These are phyloP conservation scores for Chlorella vulgaris DNA, from an alignment of 139 green algal genomes.

Conservation along the genomic window DNA sequence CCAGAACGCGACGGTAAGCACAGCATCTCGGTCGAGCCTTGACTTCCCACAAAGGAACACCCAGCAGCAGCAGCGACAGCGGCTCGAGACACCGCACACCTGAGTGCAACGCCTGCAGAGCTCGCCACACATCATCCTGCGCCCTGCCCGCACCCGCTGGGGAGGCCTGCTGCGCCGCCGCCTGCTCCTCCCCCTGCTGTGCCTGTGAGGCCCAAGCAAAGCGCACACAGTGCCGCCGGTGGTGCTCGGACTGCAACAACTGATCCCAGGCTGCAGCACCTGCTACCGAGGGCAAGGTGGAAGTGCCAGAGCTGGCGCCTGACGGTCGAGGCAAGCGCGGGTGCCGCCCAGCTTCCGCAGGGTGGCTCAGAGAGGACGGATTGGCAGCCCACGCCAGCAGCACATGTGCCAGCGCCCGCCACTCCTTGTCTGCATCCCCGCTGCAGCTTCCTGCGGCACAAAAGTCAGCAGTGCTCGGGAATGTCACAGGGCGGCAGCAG, in stretches of 20 bases:
- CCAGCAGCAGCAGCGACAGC: not conserved
- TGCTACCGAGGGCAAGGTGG: not conserved
- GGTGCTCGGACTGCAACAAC: slow-evolving; percentile 21
- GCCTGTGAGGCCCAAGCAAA: slow-evolving; percentile 7
- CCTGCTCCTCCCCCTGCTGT: not conserved
- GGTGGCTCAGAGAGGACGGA: not conserved
- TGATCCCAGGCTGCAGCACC: slow-evolving; percentile 2
- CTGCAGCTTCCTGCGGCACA: slow-evolving; percentile 29
- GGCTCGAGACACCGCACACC: slow-evolving; percentile 6
- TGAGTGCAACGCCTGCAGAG: slow-evolving; percentile 69
- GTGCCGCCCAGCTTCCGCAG: not conserved
- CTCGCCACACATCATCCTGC: slow-evolving; percentile 36
- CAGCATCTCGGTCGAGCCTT: too few relatives aligned
- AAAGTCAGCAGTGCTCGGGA: too few relatives aligned
- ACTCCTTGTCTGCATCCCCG: slow-evolving; percentile 31
- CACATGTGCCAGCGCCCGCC: slow-evolving; percentile 36
- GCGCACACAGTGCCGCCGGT: not conserved
- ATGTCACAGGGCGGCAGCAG: too few relatives aligned
- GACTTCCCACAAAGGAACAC: too few relatives aligned
- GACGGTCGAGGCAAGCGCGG: not conserved
- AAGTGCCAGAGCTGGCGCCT: slow-evolving; percentile 26
- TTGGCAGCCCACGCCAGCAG: slow-evolving; percentile 49
- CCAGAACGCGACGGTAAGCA: too few relatives aligned
- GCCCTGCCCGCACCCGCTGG: slow-evolving; percentile 16
- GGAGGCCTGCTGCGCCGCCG: not conserved